phyloP scores from a whole-genome alignment of 148 eudicot species.

The Diospyros kaki region DNA sequence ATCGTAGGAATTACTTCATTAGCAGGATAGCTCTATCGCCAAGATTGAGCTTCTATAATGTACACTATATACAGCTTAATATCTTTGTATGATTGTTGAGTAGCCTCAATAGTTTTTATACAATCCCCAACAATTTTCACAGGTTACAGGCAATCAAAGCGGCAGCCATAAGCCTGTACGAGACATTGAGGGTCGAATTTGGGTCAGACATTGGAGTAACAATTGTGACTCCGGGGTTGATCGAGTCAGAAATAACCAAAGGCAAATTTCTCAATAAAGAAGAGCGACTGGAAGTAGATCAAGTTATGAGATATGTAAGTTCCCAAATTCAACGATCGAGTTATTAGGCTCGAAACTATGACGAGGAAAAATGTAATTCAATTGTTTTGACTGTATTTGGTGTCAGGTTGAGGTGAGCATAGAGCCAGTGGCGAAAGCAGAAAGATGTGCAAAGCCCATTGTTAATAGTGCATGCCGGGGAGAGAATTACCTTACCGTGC shows the following conservation, averaged over 20 bases:
- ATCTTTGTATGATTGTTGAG: no score
- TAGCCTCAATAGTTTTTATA: neutral
- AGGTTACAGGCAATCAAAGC: conserved; percentile 62
- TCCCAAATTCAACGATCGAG: no score
- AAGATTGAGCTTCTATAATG: conserved; percentile 42
- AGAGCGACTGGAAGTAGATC: no score
- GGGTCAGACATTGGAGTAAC: conserved; percentile 47
- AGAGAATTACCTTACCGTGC: conserved; percentile 38
- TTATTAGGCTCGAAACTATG: no score
- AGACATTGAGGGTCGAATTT: conserved; percentile 51
- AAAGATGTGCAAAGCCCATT: conserved; percentile 39
- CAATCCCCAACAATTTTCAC: no score
- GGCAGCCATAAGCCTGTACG: conserved; percentile 43
- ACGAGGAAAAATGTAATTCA: no score
- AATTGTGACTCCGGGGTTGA: conserved; percentile 51
- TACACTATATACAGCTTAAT: no score
- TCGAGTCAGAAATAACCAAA: conserved; percentile 57
- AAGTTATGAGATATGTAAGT: no score
- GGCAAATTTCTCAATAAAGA: conserved; percentile 35
- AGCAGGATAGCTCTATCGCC: no score
- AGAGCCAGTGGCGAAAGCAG: conserved; percentile 36
- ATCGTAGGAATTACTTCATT: no score
- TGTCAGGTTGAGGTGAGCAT: conserved; percentile 39
- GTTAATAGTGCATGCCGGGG: conserved; percentile 50
- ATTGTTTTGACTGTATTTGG: neutral